phyloP scores from a whole-genome alignment of 1,284 basidiomycete genomes.

The Lentinula novae-zelandiae region DNA sequence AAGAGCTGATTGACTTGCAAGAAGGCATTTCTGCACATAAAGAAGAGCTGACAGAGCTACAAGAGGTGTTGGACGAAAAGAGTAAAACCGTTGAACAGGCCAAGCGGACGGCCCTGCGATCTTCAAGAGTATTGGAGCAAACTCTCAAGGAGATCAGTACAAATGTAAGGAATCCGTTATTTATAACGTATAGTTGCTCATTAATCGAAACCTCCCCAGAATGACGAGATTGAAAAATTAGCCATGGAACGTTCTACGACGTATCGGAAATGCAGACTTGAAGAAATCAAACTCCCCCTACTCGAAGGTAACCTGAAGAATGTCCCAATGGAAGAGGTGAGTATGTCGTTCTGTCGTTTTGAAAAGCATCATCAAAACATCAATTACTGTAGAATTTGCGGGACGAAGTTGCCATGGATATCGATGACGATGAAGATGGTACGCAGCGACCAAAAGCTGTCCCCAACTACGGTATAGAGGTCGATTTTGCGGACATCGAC shows the following conservation, averaged over 20 bases:
- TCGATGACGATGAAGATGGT: constrained; percentile 73
- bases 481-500: constrained; percentile 80
- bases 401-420: constrained; percentile 86
- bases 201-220: constrained; percentile 43
- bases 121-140: constrained; percentile 78
- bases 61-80: constrained; percentile 65
- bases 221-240: constrained; percentile 91
- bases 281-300: constrained; percentile 88
- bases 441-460: constrained; percentile 72
- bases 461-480: constrained; percentile 86
- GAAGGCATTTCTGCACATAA: constrained; percentile 56
- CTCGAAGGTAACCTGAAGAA: constrained; percentile 73
- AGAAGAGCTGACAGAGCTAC: constrained; percentile 58
- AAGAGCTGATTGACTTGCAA: constrained; percentile 65
- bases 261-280: constrained; percentile 90
- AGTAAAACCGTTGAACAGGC: constrained; percentile 71
- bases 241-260: constrained; percentile 83
- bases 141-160: constrained; percentile 86
- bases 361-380: too few species aligned
- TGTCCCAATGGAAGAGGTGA: constrained; percentile 92
- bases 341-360: constrained; percentile 10
- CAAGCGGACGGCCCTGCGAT: constrained; percentile 69
- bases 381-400: constrained; percentile 59
- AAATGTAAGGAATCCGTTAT: constrained; percentile 46
- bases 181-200: background rate